Evolutionary conservation across 192 early-diverging fungal genomes (phyloP).

Genomic region (Gamsiella multidivaricata): DNA sequence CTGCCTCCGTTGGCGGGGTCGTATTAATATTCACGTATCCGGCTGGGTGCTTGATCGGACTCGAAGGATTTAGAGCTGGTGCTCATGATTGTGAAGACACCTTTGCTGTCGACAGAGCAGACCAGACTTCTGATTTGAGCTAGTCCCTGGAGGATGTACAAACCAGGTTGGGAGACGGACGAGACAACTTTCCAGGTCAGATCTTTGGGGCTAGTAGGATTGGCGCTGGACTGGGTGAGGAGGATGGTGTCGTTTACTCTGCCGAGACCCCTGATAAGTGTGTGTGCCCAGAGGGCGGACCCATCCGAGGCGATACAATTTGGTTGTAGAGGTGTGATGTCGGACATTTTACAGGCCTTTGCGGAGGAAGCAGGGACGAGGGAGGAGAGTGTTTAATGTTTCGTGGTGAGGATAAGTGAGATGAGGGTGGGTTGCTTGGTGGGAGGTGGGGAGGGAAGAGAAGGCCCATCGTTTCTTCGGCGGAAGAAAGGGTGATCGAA

Average conservation of each 20-base stretch:
- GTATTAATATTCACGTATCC: slow-evolving; percentile 14
- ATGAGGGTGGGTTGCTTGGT: too few relatives aligned
- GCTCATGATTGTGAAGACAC: slow-evolving; percentile 26
- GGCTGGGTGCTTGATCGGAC: not conserved
- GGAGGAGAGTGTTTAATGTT: not conserved
- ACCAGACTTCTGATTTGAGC: not conserved
- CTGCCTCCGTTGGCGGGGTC: not conserved
- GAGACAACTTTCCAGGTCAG: slow-evolving; percentile 24
- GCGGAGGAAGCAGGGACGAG: not conserved
- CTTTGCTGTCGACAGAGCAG: slow-evolving; percentile 16
- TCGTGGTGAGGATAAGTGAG: too few relatives aligned
- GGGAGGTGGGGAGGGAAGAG: too few relatives aligned
- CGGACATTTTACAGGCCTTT: too few relatives aligned
- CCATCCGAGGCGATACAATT: slow-evolving; percentile 33
- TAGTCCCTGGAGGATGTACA: slow-evolving; percentile 11
- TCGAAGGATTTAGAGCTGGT: not conserved
- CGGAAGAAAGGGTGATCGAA: too few relatives aligned
- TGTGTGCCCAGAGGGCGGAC: slow-evolving; percentile 11
- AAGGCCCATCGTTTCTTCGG: too few relatives aligned
- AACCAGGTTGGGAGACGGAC: not conserved
- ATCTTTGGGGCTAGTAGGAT: slow-evolving; percentile 8
- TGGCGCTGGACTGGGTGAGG: slow-evolving; percentile 24
- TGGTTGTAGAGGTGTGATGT: not conserved
- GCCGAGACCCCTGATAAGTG: not conserved
- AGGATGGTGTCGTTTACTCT: not conserved